phyloP scores from a whole-genome alignment of 2,329 filamentous ascomycete genomes.

The Chrysoporthe deuterocubensis region DNA sequence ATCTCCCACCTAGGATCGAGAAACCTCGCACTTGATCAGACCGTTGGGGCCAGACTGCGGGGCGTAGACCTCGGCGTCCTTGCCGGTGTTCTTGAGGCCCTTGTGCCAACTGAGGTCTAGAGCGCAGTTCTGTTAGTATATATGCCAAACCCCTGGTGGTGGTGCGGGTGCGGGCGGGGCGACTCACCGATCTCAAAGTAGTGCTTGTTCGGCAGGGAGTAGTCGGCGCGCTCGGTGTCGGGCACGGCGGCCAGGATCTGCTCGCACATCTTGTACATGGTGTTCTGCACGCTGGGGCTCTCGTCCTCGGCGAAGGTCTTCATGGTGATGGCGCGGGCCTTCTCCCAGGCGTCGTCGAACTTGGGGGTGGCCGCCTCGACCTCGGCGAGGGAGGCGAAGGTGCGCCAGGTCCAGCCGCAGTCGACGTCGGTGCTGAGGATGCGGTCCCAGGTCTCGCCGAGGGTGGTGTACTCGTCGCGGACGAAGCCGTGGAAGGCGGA shows the following conservation, averaged over 20 bases:
- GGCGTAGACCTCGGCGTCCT: slow-evolving; percentile 92
- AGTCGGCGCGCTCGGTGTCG: slow-evolving; percentile 73
- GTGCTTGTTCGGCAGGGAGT: slow-evolving; percentile 94
- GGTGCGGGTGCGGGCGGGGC: background rate
- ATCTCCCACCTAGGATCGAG: slow-evolving; percentile 47
- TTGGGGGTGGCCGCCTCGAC: slow-evolving; percentile 66
- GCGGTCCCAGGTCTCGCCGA: slow-evolving; percentile 90
- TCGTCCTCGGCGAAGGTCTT: slow-evolving; percentile 88
- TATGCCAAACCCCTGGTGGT: background rate
- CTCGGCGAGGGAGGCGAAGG: slow-evolving; percentile 67
- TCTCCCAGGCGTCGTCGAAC: slow-evolving; percentile 80
- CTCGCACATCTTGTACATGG: slow-evolving; percentile 99
- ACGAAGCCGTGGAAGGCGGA: slow-evolving; percentile 96
- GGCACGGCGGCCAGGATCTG: slow-evolving; percentile 79
- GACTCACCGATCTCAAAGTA: slow-evolving; percentile 93
- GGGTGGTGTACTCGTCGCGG: slow-evolving; percentile 88
- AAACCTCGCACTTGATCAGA: slow-evolving; percentile 91
- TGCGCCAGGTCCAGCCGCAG: slow-evolving; percentile 82
- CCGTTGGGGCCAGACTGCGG: slow-evolving; percentile 94
- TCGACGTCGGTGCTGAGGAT: slow-evolving; percentile 95
- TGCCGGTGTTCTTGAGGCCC: slow-evolving; percentile 90
- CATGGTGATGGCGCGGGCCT: slow-evolving; percentile 83
- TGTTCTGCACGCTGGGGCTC: slow-evolving; percentile 91
- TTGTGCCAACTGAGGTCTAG: slow-evolving; percentile 96
- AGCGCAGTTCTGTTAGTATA: slow-evolving; percentile 13